phyloP scores from a whole-genome alignment of 176 grass and related monocot species.

The Hyparrhenia diplandra region DNA sequence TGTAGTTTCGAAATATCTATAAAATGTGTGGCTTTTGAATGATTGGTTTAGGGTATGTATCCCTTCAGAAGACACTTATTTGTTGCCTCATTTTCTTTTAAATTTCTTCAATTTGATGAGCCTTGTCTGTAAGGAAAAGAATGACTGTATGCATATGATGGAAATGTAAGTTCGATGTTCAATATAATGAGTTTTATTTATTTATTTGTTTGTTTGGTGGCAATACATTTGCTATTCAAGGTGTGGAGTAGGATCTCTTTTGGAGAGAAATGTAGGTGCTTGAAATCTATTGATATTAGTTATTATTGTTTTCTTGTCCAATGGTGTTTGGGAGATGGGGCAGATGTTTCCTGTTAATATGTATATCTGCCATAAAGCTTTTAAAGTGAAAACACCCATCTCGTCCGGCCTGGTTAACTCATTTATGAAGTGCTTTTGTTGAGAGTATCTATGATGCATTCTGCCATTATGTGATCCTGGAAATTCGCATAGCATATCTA shows the following conservation, averaged over 20 bases:
- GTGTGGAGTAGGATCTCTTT: not conserved
- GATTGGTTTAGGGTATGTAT: not conserved
- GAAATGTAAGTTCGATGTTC: not conserved
- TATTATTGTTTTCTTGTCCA: not conserved
- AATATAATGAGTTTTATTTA: not conserved
- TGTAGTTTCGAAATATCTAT: not conserved
- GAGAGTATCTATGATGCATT: not conserved
- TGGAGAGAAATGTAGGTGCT: not conserved
- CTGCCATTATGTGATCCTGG: not conserved
- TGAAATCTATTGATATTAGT: not conserved
- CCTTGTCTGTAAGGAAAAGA: not conserved
- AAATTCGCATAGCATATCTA: not conserved
- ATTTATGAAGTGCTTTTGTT: not conserved
- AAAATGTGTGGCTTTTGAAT: not conserved
- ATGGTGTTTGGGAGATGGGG: not conserved
- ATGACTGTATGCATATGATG: not conserved
- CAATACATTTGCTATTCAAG: not conserved
- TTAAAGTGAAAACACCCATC: not conserved
- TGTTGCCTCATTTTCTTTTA: not conserved
- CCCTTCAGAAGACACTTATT: too few relatives aligned
- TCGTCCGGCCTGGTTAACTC: not conserved
- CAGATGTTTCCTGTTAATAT: not conserved
- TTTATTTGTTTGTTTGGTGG: not conserved
- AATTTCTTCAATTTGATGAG: not conserved
- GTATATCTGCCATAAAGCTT: not conserved